Evolutionary conservation across 2,329 filamentous ascomycete species (phyloP).

Genomic region (Elsinoe ampelina): DNA sequence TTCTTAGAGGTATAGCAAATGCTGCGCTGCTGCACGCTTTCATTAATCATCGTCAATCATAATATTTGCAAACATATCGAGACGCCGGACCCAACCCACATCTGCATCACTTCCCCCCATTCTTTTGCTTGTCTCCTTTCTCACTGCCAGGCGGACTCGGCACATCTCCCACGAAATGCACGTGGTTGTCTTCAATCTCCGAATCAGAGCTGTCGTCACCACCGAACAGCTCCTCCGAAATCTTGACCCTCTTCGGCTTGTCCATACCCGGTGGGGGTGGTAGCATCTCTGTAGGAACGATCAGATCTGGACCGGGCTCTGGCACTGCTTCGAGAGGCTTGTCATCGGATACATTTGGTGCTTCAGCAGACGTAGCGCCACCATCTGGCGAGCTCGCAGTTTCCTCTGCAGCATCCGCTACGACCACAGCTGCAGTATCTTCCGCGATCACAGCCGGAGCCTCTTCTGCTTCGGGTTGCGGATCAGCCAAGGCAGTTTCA

Average conservation of each 20-base stretch:
- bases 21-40: too few species aligned
- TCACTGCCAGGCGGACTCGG: neutral
- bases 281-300: neutral
- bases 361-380: neutral
- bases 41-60: too few species aligned
- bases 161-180: slow-evolving; percentile 5
- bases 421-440: neutral
- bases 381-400: neutral
- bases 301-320: neutral
- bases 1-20: too few species aligned
- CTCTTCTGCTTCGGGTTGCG: neutral
- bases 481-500: neutral
- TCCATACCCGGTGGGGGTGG: neutral
- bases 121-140: neutral
- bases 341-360: neutral
- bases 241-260: slow-evolving; percentile 1
- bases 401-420: neutral
- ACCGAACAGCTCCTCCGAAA: slow-evolving; percentile 9
- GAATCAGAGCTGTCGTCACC: neutral
- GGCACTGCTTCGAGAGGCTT: neutral
- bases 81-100: neutral
- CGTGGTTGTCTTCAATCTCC: neutral
- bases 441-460: neutral
- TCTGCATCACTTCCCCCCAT: neutral
- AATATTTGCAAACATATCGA: neutral